A percentile compares a stretch with the other conserved stretches of the same genome.
These are phyloP conservation scores for Phytophthora kernoviae DNA, from an alignment of 352 stramenopile genomes.

Conservation along the genomic window DNA sequence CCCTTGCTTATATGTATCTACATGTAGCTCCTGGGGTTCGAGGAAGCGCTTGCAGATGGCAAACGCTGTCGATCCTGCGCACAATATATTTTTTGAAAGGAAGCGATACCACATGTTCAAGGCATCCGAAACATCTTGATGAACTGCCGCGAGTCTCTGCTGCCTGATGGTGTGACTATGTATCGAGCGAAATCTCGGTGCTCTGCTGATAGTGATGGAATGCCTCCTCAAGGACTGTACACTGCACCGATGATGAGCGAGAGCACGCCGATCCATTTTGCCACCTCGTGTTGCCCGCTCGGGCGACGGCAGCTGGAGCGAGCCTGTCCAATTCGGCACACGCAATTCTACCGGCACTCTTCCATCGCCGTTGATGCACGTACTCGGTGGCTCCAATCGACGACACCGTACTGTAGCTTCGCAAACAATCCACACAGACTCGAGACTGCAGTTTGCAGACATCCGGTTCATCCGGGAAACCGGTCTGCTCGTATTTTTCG, in stretches of 20 bases:
- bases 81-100: slow-evolving; percentile 8
- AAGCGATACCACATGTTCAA: slow-evolving; percentile 13
- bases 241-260: neutral
- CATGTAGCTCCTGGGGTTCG: slow-evolving; percentile 8
- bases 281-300: neutral
- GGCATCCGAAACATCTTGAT: slow-evolving; percentile 7
- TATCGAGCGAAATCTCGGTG: too few relatives aligned
- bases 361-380: too few relatives aligned
- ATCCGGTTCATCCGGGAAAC: slow-evolving; percentile 33
- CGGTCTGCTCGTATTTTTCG: slow-evolving; percentile 26
- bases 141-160: too few relatives aligned
- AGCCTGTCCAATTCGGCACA: slow-evolving; percentile 9
- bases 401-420: neutral
- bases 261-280: neutral
- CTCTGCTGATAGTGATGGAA: too few relatives aligned
- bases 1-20: too few relatives aligned
- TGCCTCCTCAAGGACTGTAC: neutral
- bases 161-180: too few relatives aligned
- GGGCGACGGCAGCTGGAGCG: neutral
- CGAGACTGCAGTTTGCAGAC: slow-evolving; percentile 7
- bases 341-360: neutral
- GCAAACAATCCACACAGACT: neutral
- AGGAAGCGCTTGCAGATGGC: slow-evolving; percentile 10
- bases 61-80: slow-evolving; percentile 12
- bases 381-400: neutral